Evolutionary conservation across 345 rosid genomes (phyloP).

Genomic region (Linum lewisii): DNA sequence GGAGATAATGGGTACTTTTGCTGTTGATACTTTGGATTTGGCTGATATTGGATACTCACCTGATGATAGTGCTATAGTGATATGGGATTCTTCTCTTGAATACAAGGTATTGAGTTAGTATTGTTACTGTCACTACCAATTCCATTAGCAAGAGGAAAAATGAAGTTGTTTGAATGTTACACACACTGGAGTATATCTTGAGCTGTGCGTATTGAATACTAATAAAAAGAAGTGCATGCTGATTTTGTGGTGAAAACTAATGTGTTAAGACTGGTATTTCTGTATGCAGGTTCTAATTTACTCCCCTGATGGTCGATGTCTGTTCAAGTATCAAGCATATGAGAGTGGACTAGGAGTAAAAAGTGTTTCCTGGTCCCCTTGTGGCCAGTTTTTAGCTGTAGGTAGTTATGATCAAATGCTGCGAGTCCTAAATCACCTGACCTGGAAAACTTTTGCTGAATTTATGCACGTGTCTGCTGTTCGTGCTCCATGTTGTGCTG

Average conservation of each 20-base stretch:
- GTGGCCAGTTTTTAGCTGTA: conserved; percentile 89
- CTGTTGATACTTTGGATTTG: conserved; percentile 79
- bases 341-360: conserved; percentile 97
- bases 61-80: conserved; percentile 74
- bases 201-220: too few relatives aligned
- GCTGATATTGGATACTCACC: conserved; percentile 97
- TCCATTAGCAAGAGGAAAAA: neutral
- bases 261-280: conserved; percentile 6
- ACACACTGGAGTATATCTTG: too few relatives aligned
- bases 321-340: conserved; percentile 87
- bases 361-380: conserved; percentile 89
- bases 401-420: conserved; percentile 97
- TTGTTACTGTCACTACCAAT: neutral
- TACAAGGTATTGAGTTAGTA: conserved; percentile 42
- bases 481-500: conserved; percentile 79
- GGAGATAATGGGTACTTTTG: conserved; percentile 93
- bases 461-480: conserved; percentile 77
- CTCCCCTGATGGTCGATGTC: conserved; percentile 95
- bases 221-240: neutral
- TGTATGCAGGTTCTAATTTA: conserved; percentile 69
- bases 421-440: conserved; percentile 76
- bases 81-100: conserved; percentile 91
- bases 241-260: conserved; percentile 4
- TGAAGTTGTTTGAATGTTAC: neutral
- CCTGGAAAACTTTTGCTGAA: conserved; percentile 98